Conservation (phyloP, 2,329 filamentous ascomycete genomes). For the Chaetomiaceae sp. region DNA sequence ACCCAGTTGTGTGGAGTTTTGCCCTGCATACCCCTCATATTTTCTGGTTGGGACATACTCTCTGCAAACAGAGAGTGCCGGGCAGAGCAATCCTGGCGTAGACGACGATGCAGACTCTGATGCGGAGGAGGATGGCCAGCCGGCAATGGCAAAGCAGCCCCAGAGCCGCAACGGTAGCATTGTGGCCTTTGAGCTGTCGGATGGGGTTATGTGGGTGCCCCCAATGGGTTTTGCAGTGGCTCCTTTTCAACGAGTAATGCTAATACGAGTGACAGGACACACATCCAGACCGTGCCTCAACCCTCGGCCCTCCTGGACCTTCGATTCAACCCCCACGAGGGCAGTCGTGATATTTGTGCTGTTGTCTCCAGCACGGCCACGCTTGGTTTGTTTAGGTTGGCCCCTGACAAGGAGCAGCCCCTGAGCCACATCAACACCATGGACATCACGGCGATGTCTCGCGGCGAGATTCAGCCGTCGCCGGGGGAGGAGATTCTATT, state of each 20-base stretch:
- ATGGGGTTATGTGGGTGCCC: constrained; percentile 50
- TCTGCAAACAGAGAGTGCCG: constrained; percentile 47
- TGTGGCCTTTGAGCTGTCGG: constrained; percentile 56
- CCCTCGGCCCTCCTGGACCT: constrained; percentile 78
- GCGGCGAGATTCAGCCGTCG: constrained; percentile 29
- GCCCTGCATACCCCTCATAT: constrained; percentile 54
- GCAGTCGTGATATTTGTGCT: constrained; percentile 54
- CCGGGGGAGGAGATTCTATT: constrained; percentile 49
- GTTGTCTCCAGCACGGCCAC: constrained; percentile 73
- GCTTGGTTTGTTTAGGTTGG: constrained; percentile 58
- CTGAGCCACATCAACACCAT: constrained; percentile 41
- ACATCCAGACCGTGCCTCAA: constrained; percentile 56
- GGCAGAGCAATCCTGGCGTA: constrained; percentile 14
- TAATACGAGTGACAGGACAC: constrained; percentile 37
- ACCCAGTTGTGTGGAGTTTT: constrained; percentile 75
- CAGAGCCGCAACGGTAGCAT: constrained; percentile 72
- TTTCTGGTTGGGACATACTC: constrained; percentile 84
- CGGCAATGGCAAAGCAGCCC: constrained; percentile 30
- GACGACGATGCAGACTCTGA: constrained; percentile 21
- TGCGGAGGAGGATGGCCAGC: constrained; percentile 25
- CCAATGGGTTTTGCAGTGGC: neutral
- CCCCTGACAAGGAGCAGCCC: constrained; percentile 33
- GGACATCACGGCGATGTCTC: constrained; percentile 45
- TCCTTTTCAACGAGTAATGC: neutral
- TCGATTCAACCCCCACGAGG: constrained; percentile 61